These are phyloP conservation scores for Diphasiastrum complanatum DNA, from an alignment of 83 land plant genomes.

Conservation along the genomic window DNA sequence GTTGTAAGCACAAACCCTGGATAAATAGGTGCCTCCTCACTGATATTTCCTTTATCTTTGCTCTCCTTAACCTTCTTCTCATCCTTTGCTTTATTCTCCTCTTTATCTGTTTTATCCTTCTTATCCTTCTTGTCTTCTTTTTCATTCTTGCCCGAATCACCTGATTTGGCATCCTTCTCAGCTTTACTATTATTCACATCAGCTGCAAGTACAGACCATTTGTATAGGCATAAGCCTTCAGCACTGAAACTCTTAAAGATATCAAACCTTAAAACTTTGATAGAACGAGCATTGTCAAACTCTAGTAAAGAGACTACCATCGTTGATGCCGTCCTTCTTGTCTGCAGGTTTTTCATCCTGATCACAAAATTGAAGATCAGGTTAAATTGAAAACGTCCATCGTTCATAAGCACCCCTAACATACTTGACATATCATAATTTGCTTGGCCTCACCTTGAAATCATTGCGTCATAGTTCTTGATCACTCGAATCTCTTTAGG, in stretches of 20 bases:
- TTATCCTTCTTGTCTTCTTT: constrained; percentile 8
- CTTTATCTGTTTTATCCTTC: neutral
- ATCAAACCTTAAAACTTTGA: too few species aligned
- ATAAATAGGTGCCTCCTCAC: constrained; percentile 52
- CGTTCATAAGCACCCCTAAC: too few species aligned
- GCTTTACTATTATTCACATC: neutral
- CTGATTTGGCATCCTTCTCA: constrained; percentile 24
- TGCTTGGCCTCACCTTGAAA: too few species aligned
- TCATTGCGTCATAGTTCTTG: too few species aligned
- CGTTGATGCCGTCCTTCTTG: constrained; percentile 25
- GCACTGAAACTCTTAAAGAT: neutral
- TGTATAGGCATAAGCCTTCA: neutral
- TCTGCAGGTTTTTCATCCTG: constrained; percentile 6
- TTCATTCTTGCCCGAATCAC: constrained; percentile 14
- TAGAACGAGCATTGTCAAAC: too few species aligned
- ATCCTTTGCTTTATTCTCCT: constrained; percentile 16
- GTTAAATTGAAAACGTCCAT: too few species aligned
- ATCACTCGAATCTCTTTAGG: too few species aligned
- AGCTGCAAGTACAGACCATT: neutral
- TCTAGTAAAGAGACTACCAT: too few species aligned
- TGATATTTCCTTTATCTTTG: constrained; percentile 30
- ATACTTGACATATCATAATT: too few species aligned
- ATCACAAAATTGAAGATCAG: too few species aligned
- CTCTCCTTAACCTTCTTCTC: constrained; percentile 23
- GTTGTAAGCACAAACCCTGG: constrained; percentile 77